phyloP scores from a whole-genome alignment of 2,329 filamentous ascomycete species.

The Chaetothyriales sp. region DNA sequence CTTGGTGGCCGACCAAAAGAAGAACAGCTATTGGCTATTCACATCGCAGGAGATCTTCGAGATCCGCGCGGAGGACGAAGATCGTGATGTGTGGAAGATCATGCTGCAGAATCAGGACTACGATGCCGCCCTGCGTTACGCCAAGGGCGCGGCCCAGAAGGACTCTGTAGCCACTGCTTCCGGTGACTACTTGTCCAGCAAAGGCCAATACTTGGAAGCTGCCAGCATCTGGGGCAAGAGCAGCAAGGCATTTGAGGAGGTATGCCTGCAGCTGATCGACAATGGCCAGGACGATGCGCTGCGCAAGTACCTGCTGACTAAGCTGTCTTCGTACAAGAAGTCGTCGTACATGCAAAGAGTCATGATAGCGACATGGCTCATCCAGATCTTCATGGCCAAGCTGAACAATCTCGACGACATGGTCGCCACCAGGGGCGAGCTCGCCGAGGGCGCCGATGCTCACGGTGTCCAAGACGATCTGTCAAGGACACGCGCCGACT shows the following conservation, averaged over 20 bases:
- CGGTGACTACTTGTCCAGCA: conserved; percentile 72
- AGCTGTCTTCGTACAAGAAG: conserved; percentile 70
- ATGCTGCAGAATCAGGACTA: conserved; percentile 80
- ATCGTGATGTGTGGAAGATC: conserved; percentile 86
- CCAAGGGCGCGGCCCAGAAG: conserved; percentile 64
- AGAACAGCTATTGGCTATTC: conserved; percentile 96
- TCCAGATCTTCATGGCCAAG: conserved; percentile 95
- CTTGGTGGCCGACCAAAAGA: conserved; percentile 76
- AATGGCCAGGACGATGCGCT: conserved; percentile 80
- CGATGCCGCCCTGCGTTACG: conserved; percentile 74
- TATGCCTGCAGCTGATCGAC: conserved; percentile 82
- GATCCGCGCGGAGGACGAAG: conserved; percentile 79
- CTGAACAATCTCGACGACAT: conserved; percentile 89
- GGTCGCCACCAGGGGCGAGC: conserved; percentile 75
- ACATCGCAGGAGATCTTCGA: conserved; percentile 86
- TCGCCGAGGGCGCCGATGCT: conserved; percentile 57
- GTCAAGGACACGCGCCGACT: conserved; percentile 58
- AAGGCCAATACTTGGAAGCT: conserved; percentile 71
- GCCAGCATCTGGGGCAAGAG: conserved; percentile 86
- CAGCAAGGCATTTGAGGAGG: conserved; percentile 93
- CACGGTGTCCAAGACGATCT: conserved; percentile 61
- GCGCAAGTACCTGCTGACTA: conserved; percentile 75
- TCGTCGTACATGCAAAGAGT: conserved; percentile 77
- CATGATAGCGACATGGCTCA: conserved; percentile 90
- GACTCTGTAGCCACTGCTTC: conserved; percentile 86